Evolutionary conservation across 2,329 filamentous ascomycete species (phyloP).

Genomic region (Fusarium sp.): DNA sequence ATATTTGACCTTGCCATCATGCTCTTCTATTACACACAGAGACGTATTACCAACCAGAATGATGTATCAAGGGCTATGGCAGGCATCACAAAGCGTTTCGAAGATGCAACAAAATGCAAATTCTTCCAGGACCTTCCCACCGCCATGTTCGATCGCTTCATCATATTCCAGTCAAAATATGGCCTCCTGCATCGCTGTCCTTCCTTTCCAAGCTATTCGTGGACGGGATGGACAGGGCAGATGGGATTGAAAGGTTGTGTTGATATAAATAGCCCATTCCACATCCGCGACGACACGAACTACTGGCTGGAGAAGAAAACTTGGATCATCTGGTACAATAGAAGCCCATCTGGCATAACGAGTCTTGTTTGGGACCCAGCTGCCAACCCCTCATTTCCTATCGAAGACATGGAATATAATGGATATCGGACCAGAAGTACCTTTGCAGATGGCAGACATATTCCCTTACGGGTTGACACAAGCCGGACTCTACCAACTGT

Average conservation of each 20-base stretch:
- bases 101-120: neutral
- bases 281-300: neutral
- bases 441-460: neutral
- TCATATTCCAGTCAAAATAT: neutral
- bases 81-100: conserved; percentile 2
- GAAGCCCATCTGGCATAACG: neutral
- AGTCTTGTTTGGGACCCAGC: conserved; percentile 14
- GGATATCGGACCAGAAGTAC: neutral
- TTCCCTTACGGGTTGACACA: neutral
- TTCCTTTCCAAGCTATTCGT: conserved; percentile 27
- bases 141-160: conserved; percentile 2
- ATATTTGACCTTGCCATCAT: neutral
- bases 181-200: neutral
- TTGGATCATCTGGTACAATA: conserved; percentile 30
- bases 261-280: neutral
- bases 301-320: neutral
- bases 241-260: neutral
- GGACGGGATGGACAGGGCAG: conserved; percentile 11
- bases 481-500: neutral
- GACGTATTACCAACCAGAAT: conserved; percentile 1
- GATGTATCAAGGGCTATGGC: conserved; percentile 7
- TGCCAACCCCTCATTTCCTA: neutral
- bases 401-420: neutral
- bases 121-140: conserved; percentile 10
- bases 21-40: neutral